A percentile compares a stretch with the other conserved stretches of the same genome.
Evolutionary conservation across 2,329 filamentous ascomycete species (phyloP).

Genomic region (Botryotinia globosa): DNA sequence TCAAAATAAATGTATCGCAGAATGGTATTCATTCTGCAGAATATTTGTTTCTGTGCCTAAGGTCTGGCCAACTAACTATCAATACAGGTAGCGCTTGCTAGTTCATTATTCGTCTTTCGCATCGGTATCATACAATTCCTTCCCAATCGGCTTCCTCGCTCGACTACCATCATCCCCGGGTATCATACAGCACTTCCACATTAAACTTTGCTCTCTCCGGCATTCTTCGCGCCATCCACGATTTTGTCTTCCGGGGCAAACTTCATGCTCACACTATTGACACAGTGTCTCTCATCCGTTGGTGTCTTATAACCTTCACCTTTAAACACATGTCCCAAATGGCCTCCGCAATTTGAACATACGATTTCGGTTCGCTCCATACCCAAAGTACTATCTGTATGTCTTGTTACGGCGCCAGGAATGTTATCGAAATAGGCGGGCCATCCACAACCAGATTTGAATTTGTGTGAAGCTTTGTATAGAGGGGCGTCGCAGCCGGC

Average conservation of each 20-base stretch:
- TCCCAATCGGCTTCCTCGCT: not conserved
- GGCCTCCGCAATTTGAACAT: slow-evolving; percentile 90
- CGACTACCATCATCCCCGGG: not conserved
- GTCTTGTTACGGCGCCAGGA: slow-evolving; percentile 81
- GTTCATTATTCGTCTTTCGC: not conserved
- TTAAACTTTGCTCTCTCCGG: slow-evolving; percentile 27
- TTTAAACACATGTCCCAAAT: slow-evolving; percentile 89
- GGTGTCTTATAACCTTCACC: slow-evolving; percentile 80
- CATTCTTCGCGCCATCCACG: slow-evolving; percentile 42
- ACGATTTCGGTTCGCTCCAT: slow-evolving; percentile 92
- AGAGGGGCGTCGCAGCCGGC: slow-evolving; percentile 82
- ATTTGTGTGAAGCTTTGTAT: slow-evolving; percentile 92
- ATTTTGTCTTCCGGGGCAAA: slow-evolving; percentile 68
- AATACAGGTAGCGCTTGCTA: slow-evolving; percentile 8
- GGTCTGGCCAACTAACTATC: not conserved
- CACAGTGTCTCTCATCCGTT: slow-evolving; percentile 94
- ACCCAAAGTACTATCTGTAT: slow-evolving; percentile 72
- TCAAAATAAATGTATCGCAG: not conserved
- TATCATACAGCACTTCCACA: not conserved
- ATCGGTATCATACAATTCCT: not conserved
- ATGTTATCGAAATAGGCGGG: slow-evolving; percentile 96
- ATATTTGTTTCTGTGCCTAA: not conserved
- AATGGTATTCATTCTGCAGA: not conserved
- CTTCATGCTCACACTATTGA: slow-evolving; percentile 87
- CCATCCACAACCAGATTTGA: slow-evolving; percentile 95